These are phyloP conservation scores for Panellus pusillus DNA, from an alignment of 768 basidiomycete genomes.

Conservation along the genomic window DNA sequence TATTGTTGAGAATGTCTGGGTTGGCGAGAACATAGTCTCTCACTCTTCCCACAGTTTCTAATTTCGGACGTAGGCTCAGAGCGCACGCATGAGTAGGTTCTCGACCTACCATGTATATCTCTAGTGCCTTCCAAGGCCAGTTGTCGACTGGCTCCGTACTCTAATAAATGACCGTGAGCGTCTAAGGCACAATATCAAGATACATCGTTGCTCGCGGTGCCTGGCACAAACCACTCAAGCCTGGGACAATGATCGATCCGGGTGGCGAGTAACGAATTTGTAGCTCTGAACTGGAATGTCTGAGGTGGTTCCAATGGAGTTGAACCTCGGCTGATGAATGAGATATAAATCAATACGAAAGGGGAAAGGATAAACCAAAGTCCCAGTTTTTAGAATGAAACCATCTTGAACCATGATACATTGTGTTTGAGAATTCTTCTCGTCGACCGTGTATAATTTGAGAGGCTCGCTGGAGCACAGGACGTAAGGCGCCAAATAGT, in stretches of 20 bases:
- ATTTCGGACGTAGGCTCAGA: constrained; percentile 1
- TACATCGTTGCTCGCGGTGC: not conserved
- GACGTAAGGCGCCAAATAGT: constrained; percentile 40
- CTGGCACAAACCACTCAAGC: constrained; percentile 59
- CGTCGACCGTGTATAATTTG: constrained; percentile 70
- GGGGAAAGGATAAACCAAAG: constrained; percentile 46
- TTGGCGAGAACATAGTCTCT: constrained; percentile 59
- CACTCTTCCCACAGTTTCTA: constrained; percentile 66
- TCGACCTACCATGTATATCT: constrained; percentile 51
- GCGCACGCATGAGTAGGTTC: not conserved
- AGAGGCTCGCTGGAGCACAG: constrained; percentile 57
- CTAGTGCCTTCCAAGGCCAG: constrained; percentile 64
- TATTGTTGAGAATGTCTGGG: constrained; percentile 57
- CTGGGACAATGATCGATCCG: constrained; percentile 68
- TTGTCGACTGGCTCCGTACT: constrained; percentile 70
- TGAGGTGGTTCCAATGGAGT: constrained; percentile 33
- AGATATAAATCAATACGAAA: constrained; percentile 4
- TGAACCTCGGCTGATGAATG: constrained; percentile 40
- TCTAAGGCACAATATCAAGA: constrained; percentile 40
- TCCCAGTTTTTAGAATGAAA: constrained; percentile 54
- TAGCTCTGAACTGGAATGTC: constrained; percentile 24
- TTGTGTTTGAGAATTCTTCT: constrained; percentile 47
- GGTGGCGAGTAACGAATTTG: constrained; percentile 49
- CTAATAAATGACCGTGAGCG: constrained; percentile 77
- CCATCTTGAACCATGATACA: constrained; percentile 61